These are phyloP conservation scores for Ceratobasidium papillatum DNA, from an alignment of 1,284 basidiomycete genomes.

Conservation along the genomic window DNA sequence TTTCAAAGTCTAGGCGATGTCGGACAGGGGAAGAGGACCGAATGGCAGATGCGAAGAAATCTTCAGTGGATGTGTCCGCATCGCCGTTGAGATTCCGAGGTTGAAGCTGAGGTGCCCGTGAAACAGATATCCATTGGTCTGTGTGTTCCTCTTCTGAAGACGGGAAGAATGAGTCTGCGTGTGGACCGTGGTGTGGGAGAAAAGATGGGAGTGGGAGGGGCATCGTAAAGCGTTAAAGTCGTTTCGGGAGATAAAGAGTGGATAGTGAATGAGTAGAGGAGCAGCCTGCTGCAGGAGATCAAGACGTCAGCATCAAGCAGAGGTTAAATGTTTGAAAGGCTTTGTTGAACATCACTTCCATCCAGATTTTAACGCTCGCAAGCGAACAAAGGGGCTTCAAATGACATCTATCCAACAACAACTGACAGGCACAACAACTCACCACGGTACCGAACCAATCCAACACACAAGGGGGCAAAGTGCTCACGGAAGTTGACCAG, in stretches of 20 bases:
- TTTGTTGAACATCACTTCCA: background rate
- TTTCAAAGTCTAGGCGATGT: background rate
- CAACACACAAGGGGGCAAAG: background rate
- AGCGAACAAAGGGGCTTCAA: background rate
- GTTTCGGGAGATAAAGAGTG: conserved; percentile 5
- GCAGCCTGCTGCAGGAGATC: conserved; percentile 21
- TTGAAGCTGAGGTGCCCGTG: background rate
- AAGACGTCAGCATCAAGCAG: conserved; percentile 20
- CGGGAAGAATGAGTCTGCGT: conserved; percentile 5
- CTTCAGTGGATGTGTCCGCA: background rate
- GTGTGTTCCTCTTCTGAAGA: conserved; percentile 19
- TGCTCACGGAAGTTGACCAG: background rate
- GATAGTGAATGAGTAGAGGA: background rate
- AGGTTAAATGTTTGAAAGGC: conserved; percentile 1
- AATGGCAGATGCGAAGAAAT: background rate
- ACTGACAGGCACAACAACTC: no score
- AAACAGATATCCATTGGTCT: conserved; percentile 23
- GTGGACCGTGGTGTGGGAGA: background rate
- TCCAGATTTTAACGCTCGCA: background rate
- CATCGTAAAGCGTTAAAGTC: background rate
- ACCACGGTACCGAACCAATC: background rate
- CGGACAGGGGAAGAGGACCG: conserved; percentile 2
- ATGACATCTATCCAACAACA: background rate
- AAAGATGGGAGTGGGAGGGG: background rate
- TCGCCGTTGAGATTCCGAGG: background rate